Conservation (phyloP, 2,329 filamentous ascomycete genomes). For the Trichophyton rubrum region DNA sequence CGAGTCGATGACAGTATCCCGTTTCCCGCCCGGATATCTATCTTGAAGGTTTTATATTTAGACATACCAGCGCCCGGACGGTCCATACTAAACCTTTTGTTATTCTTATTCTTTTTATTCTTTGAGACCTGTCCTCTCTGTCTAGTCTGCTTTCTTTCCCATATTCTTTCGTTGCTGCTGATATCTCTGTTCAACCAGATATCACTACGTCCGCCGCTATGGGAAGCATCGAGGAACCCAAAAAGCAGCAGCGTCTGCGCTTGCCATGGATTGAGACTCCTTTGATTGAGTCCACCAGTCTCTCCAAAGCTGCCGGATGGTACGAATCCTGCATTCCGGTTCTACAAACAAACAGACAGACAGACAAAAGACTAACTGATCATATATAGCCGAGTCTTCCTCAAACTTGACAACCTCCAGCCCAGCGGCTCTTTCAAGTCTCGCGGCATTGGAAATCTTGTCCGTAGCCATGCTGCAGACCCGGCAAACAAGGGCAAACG, state of each 20-base stretch:
- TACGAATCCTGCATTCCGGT: slow-evolving; percentile 29
- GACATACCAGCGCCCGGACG: background rate
- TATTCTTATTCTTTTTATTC: background rate
- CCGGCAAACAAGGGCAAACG: slow-evolving; percentile 31
- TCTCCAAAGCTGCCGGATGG: slow-evolving; percentile 63
- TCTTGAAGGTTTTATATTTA: background rate
- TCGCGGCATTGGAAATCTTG: slow-evolving; percentile 59
- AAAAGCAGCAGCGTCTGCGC: slow-evolving; percentile 17
- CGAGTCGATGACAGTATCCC: background rate
- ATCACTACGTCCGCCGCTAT: slow-evolving; percentile 18
- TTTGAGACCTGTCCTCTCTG: background rate
- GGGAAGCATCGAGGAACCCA: slow-evolving; percentile 25
- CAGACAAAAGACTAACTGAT: background rate
- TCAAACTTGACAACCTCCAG: slow-evolving; percentile 77
- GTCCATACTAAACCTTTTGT: background rate
- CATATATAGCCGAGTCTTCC: slow-evolving; percentile 53
- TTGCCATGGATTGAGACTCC: slow-evolving; percentile 61
- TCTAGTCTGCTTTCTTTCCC: background rate
- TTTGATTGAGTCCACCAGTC: slow-evolving; percentile 51
- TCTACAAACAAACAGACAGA: slow-evolving; percentile 21
- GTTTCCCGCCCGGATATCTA: slow-evolving; percentile 4
- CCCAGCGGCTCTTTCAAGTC: slow-evolving; percentile 82
- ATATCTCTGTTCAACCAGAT: slow-evolving; percentile 8
- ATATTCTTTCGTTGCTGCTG: background rate
- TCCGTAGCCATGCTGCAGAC: slow-evolving; percentile 41